Evolutionary conservation across 768 basidiomycete genomes (phyloP), one percentile per base, ranked within the genome.

Genomic region (Crassisporium funariophilum): DNA sequence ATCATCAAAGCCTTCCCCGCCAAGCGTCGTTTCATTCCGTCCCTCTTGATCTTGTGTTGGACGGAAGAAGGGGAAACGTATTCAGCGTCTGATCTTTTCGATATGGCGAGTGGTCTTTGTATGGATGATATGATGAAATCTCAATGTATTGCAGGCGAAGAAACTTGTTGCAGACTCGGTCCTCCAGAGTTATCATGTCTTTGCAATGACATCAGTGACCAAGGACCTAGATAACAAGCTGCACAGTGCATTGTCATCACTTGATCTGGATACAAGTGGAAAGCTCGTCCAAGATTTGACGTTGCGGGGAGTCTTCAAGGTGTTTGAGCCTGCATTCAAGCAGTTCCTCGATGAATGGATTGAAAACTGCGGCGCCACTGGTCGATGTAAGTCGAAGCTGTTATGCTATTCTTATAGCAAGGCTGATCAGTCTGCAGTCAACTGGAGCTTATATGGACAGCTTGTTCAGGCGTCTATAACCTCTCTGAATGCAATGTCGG

Each of bases 31-130:
- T 90, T 83, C 53, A 59, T 76, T 13, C 86, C 88, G 11, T 78
- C 81, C 2, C 62, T 90, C 2, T 46, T 90, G 13, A 64, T 84
- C 4, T 65, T 91, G 38, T 73, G 71, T 16, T 91, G 88, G 86
- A 64, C 71, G 3, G 78, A 77, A 29, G 69, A 62, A 19, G 71
- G 70, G 22, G 59, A 67, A n/a, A 54, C 67, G 3, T 62, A 65
- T 8, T 55, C 67, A 10, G 58, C 67, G 0, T 52, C 70, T 22
- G 86, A 89, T 60, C 75, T 88, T 37, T 58, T 68, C 25, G 72
- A 75, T 29, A 84, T 86, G 86, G 87, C 87, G 40, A 0, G 73
- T 64, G 43, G 34, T 35, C 13, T 13, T 19, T 29, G 33, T 23
- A 5, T 17, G 11, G 17, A 12, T 27, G 24, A 8, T 21, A 4